Percentiles rank a stretch among this genome's conserved stretches.
Evolutionary conservation across 116 monocot species (phyloP).

Genomic region (Phalaenopsis hybrid): DNA sequence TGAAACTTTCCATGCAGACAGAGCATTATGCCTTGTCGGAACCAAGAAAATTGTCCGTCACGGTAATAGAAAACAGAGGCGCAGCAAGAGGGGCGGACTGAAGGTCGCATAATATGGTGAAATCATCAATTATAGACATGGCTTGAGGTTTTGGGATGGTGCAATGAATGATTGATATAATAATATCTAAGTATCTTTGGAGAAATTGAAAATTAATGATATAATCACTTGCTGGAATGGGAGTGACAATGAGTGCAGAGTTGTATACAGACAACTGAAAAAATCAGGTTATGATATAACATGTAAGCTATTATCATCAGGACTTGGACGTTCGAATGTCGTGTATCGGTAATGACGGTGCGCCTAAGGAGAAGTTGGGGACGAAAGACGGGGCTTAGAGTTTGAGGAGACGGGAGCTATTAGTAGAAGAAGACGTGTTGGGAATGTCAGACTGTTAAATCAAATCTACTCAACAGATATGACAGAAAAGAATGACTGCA

Average conservation of each 20-base stretch:
- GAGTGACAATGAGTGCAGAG: neutral
- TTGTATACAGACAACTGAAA: constrained; percentile 10
- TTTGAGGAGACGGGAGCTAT: constrained; percentile 1
- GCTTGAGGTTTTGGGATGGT: constrained; percentile 51
- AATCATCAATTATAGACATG: constrained; percentile 7
- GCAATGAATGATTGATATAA: constrained; percentile 42
- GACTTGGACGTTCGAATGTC: neutral
- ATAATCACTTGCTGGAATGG: neutral
- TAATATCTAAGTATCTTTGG: constrained; percentile 38
- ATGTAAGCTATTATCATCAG: constrained; percentile 8
- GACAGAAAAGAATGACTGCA: constrained; percentile 22
- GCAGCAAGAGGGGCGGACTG: constrained; percentile 59
- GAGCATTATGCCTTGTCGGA: constrained; percentile 58
- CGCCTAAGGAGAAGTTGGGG: too few species aligned
- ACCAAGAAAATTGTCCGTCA: constrained; percentile 26
- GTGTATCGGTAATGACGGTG: neutral
- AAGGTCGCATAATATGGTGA: constrained; percentile 58
- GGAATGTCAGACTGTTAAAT: constrained; percentile 27
- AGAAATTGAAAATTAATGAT: constrained; percentile 45
- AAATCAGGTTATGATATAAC: constrained; percentile 15
- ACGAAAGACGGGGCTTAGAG: too few species aligned
- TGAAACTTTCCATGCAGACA: constrained; percentile 73
- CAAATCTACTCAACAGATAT: constrained; percentile 35
- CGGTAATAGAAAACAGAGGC: constrained; percentile 34
- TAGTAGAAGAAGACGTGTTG: constrained; percentile 5